A percentile compares a stretch with the other conserved stretches of the same genome.
Conservation (phyloP, 2,329 filamentous ascomycete genomes). For the Monilinia aucupariae region DNA sequence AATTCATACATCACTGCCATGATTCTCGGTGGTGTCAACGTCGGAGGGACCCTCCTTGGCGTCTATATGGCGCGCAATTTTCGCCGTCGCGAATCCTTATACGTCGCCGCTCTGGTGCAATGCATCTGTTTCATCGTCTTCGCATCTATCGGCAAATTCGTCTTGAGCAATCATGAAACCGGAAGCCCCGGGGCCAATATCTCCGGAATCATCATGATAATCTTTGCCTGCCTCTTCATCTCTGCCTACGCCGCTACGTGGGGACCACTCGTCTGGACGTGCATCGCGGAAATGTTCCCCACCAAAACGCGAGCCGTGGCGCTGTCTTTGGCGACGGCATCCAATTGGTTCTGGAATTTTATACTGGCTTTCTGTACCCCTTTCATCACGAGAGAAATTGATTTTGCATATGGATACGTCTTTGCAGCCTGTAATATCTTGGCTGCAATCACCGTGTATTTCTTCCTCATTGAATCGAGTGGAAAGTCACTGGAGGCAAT, state of each 20-base stretch:
- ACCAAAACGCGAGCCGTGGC: conserved; percentile 55
- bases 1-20: conserved; percentile 64
- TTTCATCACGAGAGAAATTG: conserved; percentile 67
- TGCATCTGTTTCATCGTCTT: conserved; percentile 62
- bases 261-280: conserved; percentile 65
- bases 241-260: conserved; percentile 64
- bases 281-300: conserved; percentile 63
- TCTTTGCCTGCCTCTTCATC: conserved; percentile 70
- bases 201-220: conserved; percentile 63
- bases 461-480: conserved; percentile 67
- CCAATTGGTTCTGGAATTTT: conserved; percentile 71
- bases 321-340: conserved; percentile 55
- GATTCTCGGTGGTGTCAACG: conserved; percentile 64
- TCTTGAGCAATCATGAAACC: conserved; percentile 42
- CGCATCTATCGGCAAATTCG: conserved; percentile 48
- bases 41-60: conserved; percentile 49
- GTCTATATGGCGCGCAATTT: conserved; percentile 63
- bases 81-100: conserved; percentile 62
- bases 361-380: conserved; percentile 71
- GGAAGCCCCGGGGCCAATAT: conserved; percentile 38
- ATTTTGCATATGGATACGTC: conserved; percentile 66
- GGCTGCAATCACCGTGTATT: conserved; percentile 63
- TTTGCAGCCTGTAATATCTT: conserved; percentile 67
- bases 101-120: conserved; percentile 62
- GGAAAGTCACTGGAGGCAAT: conserved; percentile 28